Conservation (phyloP, 148 eudicot species). For the Fagopyrum tataricum region DNA sequence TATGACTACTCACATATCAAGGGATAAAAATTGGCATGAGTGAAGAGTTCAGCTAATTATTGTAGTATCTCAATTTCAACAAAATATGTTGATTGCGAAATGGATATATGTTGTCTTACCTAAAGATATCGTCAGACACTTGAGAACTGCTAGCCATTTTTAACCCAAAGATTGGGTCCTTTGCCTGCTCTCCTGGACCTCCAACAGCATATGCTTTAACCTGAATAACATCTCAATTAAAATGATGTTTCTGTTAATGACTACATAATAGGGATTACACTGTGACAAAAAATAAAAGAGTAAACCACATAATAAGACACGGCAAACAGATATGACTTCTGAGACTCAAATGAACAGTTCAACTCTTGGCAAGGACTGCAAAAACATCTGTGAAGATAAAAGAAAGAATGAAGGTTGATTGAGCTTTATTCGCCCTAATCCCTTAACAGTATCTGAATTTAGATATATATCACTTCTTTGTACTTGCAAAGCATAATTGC, state of each 20-base stretch:
- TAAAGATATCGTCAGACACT: conserved; percentile 70
- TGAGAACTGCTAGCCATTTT: conserved; percentile 82
- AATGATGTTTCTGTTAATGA: not conserved
- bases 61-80: not conserved
- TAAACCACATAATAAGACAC: not conserved
- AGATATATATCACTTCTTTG: not conserved
- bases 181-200: conserved; percentile 78
- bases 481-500: not conserved
- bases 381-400: not conserved
- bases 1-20: conserved; percentile 22
- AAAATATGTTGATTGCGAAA: not conserved
- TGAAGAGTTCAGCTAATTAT: conserved; percentile 3
- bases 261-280: not conserved
- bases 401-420: not conserved
- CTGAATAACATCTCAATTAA: conserved; percentile 22
- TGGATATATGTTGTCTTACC: conserved; percentile 33
- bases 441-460: not conserved
- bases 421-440: not conserved
- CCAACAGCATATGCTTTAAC: conserved; percentile 79
- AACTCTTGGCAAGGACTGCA: not conserved
- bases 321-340: not conserved
- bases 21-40: conserved; percentile 11
- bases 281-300: not conserved
- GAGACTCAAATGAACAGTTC: not conserved
- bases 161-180: conserved; percentile 94